Percentiles rank a stretch among this genome's conserved stretches.
Evolutionary conservation across 768 basidiomycete species (phyloP).

Genomic region (Lactarius sanguifluus): DNA sequence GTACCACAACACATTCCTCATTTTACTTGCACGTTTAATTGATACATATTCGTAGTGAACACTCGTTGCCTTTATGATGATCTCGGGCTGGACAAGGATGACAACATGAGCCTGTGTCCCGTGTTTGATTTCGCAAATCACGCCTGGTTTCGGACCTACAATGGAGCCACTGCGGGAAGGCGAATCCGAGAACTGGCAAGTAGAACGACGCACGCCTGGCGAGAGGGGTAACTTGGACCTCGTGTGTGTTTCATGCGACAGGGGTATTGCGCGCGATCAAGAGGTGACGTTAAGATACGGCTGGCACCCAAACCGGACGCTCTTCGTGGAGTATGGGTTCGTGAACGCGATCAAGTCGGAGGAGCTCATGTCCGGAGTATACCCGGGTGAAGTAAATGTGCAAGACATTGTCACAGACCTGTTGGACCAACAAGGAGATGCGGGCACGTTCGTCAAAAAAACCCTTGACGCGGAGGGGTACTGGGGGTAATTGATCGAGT

Average conservation of each 20-base stretch:
- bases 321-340: slow-evolving; percentile 94
- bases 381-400: slow-evolving; percentile 61
- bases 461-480: slow-evolving; percentile 65
- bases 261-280: slow-evolving; percentile 47
- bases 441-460: slow-evolving; percentile 50
- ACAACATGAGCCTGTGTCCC: slow-evolving; percentile 87
- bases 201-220: slow-evolving; percentile 12
- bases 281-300: slow-evolving; percentile 84
- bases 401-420: slow-evolving; percentile 51
- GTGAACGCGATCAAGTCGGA: slow-evolving; percentile 43
- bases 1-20: slow-evolving; percentile 41
- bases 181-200: slow-evolving; percentile 14
- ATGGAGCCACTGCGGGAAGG: slow-evolving; percentile 41
- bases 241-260: slow-evolving; percentile 48
- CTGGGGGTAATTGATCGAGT: slow-evolving; percentile 63
- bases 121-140: slow-evolving; percentile 93
- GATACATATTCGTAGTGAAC: slow-evolving; percentile 58
- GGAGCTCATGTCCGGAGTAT: slow-evolving; percentile 33
- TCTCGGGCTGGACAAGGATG: slow-evolving; percentile 50
- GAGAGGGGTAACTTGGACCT: slow-evolving; percentile 37
- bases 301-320: slow-evolving; percentile 66
- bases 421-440: slow-evolving; percentile 44
- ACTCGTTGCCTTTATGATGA: slow-evolving; percentile 85
- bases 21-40: slow-evolving; percentile 20
- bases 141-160: slow-evolving; percentile 40